These are phyloP conservation scores for Phenoliferia sp. DNA, from an alignment of 1,284 basidiomycete species.

Conservation along the genomic window DNA sequence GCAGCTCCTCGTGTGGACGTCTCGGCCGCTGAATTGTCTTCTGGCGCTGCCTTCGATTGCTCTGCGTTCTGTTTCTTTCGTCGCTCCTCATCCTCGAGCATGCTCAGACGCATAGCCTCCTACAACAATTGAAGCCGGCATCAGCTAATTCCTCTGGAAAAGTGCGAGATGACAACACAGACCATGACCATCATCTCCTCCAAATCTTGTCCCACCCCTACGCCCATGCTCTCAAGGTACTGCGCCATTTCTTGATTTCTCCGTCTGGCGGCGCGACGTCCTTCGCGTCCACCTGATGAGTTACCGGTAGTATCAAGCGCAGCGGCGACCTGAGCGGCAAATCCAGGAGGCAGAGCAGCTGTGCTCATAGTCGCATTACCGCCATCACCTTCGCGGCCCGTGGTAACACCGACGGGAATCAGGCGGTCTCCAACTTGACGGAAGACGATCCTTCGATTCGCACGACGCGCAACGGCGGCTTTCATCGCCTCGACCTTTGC, in stretches of 20 bases:
- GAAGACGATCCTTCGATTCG: constrained; percentile 95
- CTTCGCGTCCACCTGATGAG: constrained; percentile 1
- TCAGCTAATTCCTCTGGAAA: too few species aligned
- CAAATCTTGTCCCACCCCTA: constrained; percentile 26
- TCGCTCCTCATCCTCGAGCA: constrained; percentile 72
- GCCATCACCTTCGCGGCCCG: constrained; percentile 55
- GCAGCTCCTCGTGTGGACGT: background rate
- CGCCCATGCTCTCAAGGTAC: constrained; percentile 22
- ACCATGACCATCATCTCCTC: constrained; percentile 90
- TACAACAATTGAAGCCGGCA: too few species aligned
- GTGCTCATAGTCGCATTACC: constrained; percentile 40
- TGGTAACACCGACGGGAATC: constrained; percentile 89
- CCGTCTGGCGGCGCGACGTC: constrained; percentile 11
- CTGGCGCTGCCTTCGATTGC: background rate
- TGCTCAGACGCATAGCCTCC: constrained; percentile 95
- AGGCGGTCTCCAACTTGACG: constrained; percentile 95
- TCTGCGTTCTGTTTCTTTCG: constrained; percentile 42
- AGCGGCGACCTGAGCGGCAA: constrained; percentile 56
- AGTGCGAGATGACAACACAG: too few species aligned
- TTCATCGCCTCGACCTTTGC: constrained; percentile 81
- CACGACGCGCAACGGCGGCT: constrained; percentile 78
- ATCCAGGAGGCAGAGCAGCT: constrained; percentile 44
- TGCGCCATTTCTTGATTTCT: constrained; percentile 21
- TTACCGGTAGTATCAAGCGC: constrained; percentile 38
- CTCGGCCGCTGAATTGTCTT: background rate